phyloP scores from a whole-genome alignment of 768 basidiomycete genomes.

The Psilocybe cubensis region DNA sequence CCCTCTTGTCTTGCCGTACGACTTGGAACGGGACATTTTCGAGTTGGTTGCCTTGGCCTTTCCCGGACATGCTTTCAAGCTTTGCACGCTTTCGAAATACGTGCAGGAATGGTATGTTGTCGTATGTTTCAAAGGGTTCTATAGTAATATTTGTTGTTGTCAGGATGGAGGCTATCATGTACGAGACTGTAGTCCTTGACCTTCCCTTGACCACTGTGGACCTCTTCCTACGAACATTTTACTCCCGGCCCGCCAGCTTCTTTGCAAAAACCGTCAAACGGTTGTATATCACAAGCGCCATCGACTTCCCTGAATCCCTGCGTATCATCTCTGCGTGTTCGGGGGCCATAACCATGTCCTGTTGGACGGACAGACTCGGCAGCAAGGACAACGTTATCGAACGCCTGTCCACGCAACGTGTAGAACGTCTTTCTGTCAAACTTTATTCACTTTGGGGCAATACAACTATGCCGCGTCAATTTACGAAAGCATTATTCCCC shows the following conservation, averaged over 20 bases:
- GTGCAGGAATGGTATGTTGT: slow-evolving; percentile 28
- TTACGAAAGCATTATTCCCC: slow-evolving; percentile 20
- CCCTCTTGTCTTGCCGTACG: slow-evolving; percentile 29
- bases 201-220: slow-evolving; percentile 15
- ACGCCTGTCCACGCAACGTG: slow-evolving; percentile 6
- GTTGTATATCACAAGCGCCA: slow-evolving; percentile 27
- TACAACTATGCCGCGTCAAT: background rate
- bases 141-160: background rate
- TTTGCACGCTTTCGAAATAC: slow-evolving; percentile 28
- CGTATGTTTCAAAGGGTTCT: background rate
- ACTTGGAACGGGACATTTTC: slow-evolving; percentile 37
- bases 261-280: slow-evolving; percentile 30
- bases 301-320: slow-evolving; percentile 22
- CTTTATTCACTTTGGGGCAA: slow-evolving; percentile 20
- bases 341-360: slow-evolving; percentile 24
- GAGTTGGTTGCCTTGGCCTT: slow-evolving; percentile 30
- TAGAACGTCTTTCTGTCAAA: slow-evolving; percentile 27
- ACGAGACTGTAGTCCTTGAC: slow-evolving; percentile 33
- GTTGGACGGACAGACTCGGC: slow-evolving; percentile 27
- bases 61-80: slow-evolving; percentile 26
- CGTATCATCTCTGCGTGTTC: slow-evolving; percentile 29
- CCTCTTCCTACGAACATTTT: slow-evolving; percentile 32
- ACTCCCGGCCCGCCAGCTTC: slow-evolving; percentile 28
- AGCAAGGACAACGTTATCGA: slow-evolving; percentile 5
- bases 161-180: slow-evolving; percentile 37